Percentiles rank a stretch among this genome's conserved stretches.
These are phyloP conservation scores for Knoxdaviesia proteae DNA, from an alignment of 2,329 filamentous ascomycete species.

Conservation along the genomic window DNA sequence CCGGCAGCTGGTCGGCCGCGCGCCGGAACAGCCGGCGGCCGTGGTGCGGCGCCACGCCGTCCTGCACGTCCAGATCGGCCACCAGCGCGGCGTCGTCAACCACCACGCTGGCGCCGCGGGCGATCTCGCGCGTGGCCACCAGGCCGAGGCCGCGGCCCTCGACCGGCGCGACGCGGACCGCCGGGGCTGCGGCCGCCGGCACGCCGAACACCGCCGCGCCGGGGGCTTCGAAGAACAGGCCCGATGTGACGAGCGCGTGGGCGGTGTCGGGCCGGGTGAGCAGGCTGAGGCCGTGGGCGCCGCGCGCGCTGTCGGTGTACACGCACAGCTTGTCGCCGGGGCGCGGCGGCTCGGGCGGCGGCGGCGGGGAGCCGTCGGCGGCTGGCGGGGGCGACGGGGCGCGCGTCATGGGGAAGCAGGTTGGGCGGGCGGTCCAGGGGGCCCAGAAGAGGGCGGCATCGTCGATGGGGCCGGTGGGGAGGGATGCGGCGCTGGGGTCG, in stretches of 20 bases:
- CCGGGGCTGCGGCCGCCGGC: not conserved
- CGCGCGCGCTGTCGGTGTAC: not conserved
- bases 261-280: slow-evolving; percentile 33
- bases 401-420: no score
- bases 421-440: no score
- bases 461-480: no score
- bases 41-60: not conserved
- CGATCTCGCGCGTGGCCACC: slow-evolving; percentile 2
- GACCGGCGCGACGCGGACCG: not conserved
- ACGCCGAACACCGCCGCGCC: not conserved
- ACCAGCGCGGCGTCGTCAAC: slow-evolving; percentile 1
- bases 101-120: slow-evolving; percentile 1
- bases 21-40: not conserved
- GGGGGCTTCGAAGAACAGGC: not conserved
- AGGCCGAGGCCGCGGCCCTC: slow-evolving; percentile 3
- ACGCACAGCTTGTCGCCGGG: not conserved
- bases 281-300: slow-evolving; percentile 19
- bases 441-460: no score
- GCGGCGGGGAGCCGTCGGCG: no score
- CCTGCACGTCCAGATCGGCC: not conserved
- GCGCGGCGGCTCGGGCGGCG: no score
- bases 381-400: no score
- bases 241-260: not conserved
- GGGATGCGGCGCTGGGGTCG: no score
- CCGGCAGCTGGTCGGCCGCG: slow-evolving; percentile 1